These are phyloP conservation scores for Lablab purpureus DNA, from an alignment of 306 rosid species.

Conservation along the genomic window DNA sequence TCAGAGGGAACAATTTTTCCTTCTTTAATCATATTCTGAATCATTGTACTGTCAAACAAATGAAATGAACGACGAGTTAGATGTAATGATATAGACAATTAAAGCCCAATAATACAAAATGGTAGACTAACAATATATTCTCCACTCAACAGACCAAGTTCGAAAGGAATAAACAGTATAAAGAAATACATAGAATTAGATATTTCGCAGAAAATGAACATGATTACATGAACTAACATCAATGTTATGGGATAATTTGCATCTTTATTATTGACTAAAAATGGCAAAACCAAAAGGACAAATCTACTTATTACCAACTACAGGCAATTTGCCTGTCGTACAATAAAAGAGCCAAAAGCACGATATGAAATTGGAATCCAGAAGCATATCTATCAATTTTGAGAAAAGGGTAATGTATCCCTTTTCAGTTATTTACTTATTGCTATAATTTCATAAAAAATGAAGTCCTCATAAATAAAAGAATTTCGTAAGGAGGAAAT, in stretches of 20 bases:
- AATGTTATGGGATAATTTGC: background rate
- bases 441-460: no score
- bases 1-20: conserved; percentile 97
- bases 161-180: background rate
- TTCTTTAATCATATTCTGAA: conserved; percentile 91
- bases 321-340: background rate
- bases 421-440: no score
- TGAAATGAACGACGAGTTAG: conserved; percentile 39
- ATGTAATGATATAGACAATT: conserved; percentile 7
- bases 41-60: conserved; percentile 78
- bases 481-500: no score
- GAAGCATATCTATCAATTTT: no score
- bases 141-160: background rate
- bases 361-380: no score
- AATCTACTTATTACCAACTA: background rate
- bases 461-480: no score
- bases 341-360: no score
- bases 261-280: background rate
- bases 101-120: conserved; percentile 40
- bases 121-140: conserved; percentile 14
- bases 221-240: conserved; percentile 4
- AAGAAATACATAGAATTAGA: background rate
- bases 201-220: conserved; percentile 2
- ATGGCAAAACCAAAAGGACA: background rate
- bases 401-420: no score